phyloP scores from a whole-genome alignment of 441 rosid genomes.

The Cnidoscolus chayamansa region DNA sequence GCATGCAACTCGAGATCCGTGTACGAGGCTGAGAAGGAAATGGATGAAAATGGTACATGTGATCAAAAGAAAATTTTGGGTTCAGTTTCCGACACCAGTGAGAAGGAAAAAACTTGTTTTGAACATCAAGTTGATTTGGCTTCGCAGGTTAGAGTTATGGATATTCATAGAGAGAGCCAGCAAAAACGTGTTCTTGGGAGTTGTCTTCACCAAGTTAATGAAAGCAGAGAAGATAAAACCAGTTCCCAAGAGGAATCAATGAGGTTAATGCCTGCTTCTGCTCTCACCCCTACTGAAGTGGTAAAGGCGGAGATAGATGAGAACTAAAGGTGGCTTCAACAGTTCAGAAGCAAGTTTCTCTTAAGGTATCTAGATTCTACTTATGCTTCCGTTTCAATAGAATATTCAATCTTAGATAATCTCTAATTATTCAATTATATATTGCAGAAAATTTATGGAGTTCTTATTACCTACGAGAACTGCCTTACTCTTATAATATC shows the following conservation, averaged over 20 bases:
- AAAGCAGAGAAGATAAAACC: slow-evolving; percentile 6
- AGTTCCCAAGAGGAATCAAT: slow-evolving; percentile 7
- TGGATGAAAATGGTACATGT: slow-evolving; percentile 13
- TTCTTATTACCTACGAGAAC: neutral
- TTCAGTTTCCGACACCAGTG: slow-evolving; percentile 9
- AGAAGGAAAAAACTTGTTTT: slow-evolving; percentile 21
- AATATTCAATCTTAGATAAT: neutral
- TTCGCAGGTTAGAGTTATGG: slow-evolving; percentile 23
- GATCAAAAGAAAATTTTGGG: slow-evolving; percentile 12
- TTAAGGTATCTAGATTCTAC: neutral
- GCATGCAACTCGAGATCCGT: slow-evolving; percentile 13
- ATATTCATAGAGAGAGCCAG: slow-evolving; percentile 16
- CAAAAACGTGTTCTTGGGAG: slow-evolving; percentile 21
- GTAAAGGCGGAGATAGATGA: neutral
- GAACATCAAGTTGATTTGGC: slow-evolving; percentile 27
- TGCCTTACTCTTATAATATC: neutral
- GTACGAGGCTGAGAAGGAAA: slow-evolving; percentile 25
- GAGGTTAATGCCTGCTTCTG: slow-evolving; percentile 15
- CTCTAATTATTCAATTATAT: neutral
- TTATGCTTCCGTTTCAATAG: neutral
- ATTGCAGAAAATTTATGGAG: neutral
- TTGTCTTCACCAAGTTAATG: neutral
- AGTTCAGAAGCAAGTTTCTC: slow-evolving; percentile 8
- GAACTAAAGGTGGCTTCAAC: neutral
- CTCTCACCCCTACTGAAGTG: slow-evolving; percentile 3